A percentile compares a stretch with the other conserved stretches of the same genome.
Conservation (phyloP, 371 early-diverging fungal genomes). For the Syncephalastrum contaminatum region DNA sequence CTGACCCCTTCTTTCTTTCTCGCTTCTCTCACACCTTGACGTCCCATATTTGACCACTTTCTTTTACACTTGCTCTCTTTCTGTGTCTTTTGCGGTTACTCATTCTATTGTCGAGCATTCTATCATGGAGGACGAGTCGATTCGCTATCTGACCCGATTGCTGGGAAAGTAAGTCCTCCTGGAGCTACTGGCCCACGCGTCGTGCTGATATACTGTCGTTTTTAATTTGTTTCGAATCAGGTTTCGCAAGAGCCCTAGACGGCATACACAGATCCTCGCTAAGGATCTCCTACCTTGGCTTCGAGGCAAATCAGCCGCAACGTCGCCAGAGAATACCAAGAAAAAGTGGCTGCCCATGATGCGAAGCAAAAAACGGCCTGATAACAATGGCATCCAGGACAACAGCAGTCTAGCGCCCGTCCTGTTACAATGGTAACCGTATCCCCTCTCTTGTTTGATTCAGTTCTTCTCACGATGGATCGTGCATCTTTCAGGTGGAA, state of each 20-base stretch:
- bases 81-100: slow-evolving; percentile 1
- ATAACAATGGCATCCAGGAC: neutral
- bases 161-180: too few species aligned
- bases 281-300: slow-evolving; percentile 1
- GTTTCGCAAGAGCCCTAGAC: neutral
- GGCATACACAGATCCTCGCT: neutral
- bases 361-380: too few species aligned
- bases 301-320: neutral
- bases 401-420: neutral
- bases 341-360: too few species aligned
- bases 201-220: too few species aligned
- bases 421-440: slow-evolving; percentile 9
- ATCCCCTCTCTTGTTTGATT: too few species aligned
- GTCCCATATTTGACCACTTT: neutral
- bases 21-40: too few species aligned
- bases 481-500: slow-evolving; percentile 14
- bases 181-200: too few species aligned
- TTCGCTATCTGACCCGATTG: too few species aligned
- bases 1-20: too few species aligned
- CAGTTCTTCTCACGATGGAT: neutral
- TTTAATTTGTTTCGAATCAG: too few species aligned
- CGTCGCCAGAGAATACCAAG: too few species aligned
- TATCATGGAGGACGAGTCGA: too few species aligned
- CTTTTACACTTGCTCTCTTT: neutral
- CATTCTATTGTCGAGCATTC: neutral